Percentiles rank a stretch among this genome's conserved stretches.
Conservation (phyloP, 139 green algal species). For the Asterochloris sp. region DNA sequence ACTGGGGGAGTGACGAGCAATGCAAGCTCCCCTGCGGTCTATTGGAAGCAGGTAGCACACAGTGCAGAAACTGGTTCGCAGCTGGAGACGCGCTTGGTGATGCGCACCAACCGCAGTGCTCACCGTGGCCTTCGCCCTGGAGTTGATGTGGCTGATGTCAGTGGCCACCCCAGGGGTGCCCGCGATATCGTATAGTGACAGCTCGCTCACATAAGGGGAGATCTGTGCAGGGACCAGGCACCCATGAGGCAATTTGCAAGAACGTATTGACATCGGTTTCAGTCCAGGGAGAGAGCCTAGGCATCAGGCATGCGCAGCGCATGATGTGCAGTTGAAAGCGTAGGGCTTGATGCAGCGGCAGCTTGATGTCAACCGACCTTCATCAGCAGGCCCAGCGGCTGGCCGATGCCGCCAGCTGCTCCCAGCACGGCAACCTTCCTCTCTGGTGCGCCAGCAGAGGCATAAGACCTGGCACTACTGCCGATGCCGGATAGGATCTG, state of each 20-base stretch:
- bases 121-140: slow-evolving; percentile 75
- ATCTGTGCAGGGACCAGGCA: slow-evolving; percentile 42
- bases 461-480: slow-evolving; percentile 2
- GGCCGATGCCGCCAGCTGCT: slow-evolving; percentile 87
- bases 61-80: too few species aligned
- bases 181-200: slow-evolving; percentile 85
- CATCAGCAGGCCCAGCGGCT: slow-evolving; percentile 92
- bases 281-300: slow-evolving; percentile 31
- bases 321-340: neutral
- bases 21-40: too few species aligned
- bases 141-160: slow-evolving; percentile 96
- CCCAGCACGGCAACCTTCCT: slow-evolving; percentile 87
- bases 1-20: too few species aligned
- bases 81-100: neutral
- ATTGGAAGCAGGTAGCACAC: too few species aligned
- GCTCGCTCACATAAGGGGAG: slow-evolving; percentile 70
- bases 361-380: slow-evolving; percentile 58
- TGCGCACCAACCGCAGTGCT: neutral
- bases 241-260: neutral
- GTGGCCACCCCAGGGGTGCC: slow-evolving; percentile 89
- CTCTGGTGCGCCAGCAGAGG: slow-evolving; percentile 19
- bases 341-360: neutral
- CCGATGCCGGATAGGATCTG: too few species aligned
- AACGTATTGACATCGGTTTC: neutral
- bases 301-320: too few species aligned